Evolutionary conservation across 768 basidiomycete genomes (phyloP).

Genomic region (Agrocybe pediades): DNA sequence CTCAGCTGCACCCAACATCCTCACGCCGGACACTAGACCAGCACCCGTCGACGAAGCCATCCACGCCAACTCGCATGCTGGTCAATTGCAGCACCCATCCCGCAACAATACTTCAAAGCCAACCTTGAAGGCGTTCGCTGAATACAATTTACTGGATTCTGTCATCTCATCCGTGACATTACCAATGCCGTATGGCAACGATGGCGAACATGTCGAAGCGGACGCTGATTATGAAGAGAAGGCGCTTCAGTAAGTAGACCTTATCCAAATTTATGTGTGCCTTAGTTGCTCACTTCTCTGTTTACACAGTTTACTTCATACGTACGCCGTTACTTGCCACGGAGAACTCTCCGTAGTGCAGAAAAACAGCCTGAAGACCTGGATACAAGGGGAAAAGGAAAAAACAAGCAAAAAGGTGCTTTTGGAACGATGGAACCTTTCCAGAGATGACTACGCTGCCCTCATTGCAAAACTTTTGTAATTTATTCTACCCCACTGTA

Average conservation of each 20-base stretch:
- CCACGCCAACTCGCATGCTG: slow-evolving; percentile 76
- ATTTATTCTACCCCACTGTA: background rate
- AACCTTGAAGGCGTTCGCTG: slow-evolving; percentile 49
- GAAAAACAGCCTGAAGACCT: slow-evolving; percentile 26
- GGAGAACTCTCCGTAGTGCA: slow-evolving; percentile 29
- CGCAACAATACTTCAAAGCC: slow-evolving; percentile 51
- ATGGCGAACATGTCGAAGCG: slow-evolving; percentile 59
- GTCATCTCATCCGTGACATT: slow-evolving; percentile 53
- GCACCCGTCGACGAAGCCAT: slow-evolving; percentile 36
- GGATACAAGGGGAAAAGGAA: slow-evolving; percentile 28
- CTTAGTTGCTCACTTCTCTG: background rate
- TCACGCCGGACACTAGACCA: slow-evolving; percentile 21
- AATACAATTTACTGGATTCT: slow-evolving; percentile 46
- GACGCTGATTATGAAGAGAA: slow-evolving; percentile 73
- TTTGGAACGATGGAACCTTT: slow-evolving; percentile 30
- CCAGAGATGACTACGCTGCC: slow-evolving; percentile 24
- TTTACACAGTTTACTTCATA: slow-evolving; percentile 52
- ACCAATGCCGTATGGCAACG: slow-evolving; percentile 65
- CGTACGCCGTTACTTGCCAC: slow-evolving; percentile 46
- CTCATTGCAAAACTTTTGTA: slow-evolving; percentile 21
- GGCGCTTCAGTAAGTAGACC: slow-evolving; percentile 45
- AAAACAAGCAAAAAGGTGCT: slow-evolving; percentile 18
- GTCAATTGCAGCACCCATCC: slow-evolving; percentile 57
- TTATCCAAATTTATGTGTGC: background rate
- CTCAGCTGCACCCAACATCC: slow-evolving; percentile 17